Evolutionary conservation across 176 grass and related monocot species (phyloP), one percentile per base, ranked within the genome.

Genomic region (Phoenix roebelenii): DNA sequence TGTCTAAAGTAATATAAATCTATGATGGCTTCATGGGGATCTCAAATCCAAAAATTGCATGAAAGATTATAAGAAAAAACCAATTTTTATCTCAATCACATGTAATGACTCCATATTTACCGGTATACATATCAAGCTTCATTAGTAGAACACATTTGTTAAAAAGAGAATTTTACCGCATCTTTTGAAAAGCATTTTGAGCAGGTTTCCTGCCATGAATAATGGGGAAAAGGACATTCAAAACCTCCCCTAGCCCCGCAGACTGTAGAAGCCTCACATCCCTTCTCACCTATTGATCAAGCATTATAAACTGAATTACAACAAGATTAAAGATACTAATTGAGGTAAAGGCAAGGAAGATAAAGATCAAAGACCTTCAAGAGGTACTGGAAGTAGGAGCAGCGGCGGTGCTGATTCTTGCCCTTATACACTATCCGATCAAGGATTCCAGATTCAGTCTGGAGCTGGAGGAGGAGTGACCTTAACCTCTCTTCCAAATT

Each of bases 351-450:
- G 15, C 23, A 2, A 48, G 50, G 22, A 18, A n/a, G 4, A 44
- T 6, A 56, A 22, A 18, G 16, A 15, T 3, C 0, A 4, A 15
- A 5, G 7, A 82, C 84, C 85, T 80, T 84, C 56, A 80, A 54
- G 64, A 89, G 80, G 65, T 80, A 89, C 60, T 80, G 85, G 68
- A 89, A 89, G 73, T 89, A 84, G 5, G 73, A 24, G 44, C 60
- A 55, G 23, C 65, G 55, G 4, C 77, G 85, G 66, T 89, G 85
- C 51, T 84, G 80, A 70, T 84, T 89, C 23, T 81, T 70, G 66
- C 80, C 65, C 65, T 80, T 89, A 69, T 89, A 79, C 64, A 84
- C 76, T 2, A 89, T 77, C 15, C 85, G 80, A 66, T 89, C 85
- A 6, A 89, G 77, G 55, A 89, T 69, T 5, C 73, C 73, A 0